Percentiles rank a stretch among this genome's conserved stretches.
phyloP scores from a whole-genome alignment of 1,284 basidiomycete species.

The Boletus holoroseus region DNA sequence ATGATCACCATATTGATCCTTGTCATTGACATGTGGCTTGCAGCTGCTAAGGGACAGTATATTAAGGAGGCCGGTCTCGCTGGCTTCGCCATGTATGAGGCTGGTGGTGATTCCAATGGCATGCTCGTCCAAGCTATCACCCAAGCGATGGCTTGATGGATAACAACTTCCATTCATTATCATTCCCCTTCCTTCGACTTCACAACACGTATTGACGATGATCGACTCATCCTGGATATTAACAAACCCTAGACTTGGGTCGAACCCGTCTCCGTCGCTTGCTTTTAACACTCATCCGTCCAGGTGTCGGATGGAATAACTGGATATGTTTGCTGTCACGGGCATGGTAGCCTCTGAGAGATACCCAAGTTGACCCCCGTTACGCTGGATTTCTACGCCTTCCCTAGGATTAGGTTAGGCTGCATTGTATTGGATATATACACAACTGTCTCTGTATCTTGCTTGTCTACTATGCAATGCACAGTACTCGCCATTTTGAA shows the following conservation, averaged over 20 bases:
- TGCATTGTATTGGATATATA: background rate
- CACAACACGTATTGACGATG: constrained; percentile 13
- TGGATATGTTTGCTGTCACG: background rate
- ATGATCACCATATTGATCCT: background rate
- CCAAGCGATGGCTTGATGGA: constrained; percentile 22
- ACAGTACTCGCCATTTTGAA: background rate
- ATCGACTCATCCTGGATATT: constrained; percentile 25
- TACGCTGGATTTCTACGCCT: background rate
- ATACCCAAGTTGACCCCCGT: background rate
- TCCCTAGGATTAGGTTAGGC: background rate
- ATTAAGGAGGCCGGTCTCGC: constrained; percentile 48
- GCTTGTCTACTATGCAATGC: constrained; percentile 3
- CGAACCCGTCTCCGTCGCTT: background rate
- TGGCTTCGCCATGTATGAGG: constrained; percentile 64
- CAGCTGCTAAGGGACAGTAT: constrained; percentile 52
- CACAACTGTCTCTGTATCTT: constrained; percentile 11
- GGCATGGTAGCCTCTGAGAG: constrained; percentile 14
- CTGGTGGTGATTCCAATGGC: constrained; percentile 54
- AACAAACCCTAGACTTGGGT: background rate
- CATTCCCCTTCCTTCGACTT: constrained; percentile 8
- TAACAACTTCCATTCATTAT: constrained; percentile 10
- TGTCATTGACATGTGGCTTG: background rate
- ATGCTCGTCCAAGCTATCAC: constrained; percentile 53
- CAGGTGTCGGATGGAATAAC: constrained; percentile 2
- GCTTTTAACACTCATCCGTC: constrained; percentile 1